These are phyloP conservation scores for Dianthus caryophyllus DNA, from an alignment of 148 eudicot genomes.

Conservation along the genomic window DNA sequence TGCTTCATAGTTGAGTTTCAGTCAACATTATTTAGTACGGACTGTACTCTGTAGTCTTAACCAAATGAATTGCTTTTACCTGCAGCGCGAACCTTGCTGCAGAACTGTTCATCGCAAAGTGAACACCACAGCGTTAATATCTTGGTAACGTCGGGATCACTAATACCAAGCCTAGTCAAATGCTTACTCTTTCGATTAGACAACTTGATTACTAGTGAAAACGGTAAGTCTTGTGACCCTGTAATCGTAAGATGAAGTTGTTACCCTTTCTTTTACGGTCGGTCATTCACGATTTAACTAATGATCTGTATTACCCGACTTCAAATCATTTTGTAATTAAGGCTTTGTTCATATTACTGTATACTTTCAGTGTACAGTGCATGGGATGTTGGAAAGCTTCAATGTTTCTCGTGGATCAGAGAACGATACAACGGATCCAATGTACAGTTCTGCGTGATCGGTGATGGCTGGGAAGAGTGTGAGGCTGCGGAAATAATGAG, in stretches of 20 bases:
- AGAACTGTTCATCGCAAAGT: slow-evolving; percentile 52
- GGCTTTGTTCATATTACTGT: background rate
- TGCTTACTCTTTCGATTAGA: slow-evolving; percentile 78
- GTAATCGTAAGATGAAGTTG: too few species aligned
- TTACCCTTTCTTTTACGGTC: too few species aligned
- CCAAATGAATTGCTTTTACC: background rate
- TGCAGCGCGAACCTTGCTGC: slow-evolving; percentile 77
- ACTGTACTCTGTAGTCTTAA: too few species aligned
- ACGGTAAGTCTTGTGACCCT: slow-evolving; percentile 41
- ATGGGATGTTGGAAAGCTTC: slow-evolving; percentile 84
- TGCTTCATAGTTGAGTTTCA: background rate
- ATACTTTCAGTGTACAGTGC: slow-evolving; percentile 85
- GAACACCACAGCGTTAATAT: slow-evolving; percentile 47
- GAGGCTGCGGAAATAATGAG: slow-evolving; percentile 73
- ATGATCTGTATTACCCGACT: too few species aligned
- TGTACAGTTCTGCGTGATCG: slow-evolving; percentile 79
- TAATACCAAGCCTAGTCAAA: slow-evolving; percentile 88
- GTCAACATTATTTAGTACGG: background rate
- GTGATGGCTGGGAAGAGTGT: slow-evolving; percentile 97
- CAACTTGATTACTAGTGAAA: slow-evolving; percentile 54
- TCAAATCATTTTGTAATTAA: too few species aligned
- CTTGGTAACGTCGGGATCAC: slow-evolving; percentile 80
- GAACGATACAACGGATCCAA: slow-evolving; percentile 64
- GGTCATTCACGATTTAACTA: too few species aligned
- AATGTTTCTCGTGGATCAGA: slow-evolving; percentile 68